Evolutionary conservation across 1,284 basidiomycete genomes (phyloP).

Genomic region (Chalciporus sp.): DNA sequence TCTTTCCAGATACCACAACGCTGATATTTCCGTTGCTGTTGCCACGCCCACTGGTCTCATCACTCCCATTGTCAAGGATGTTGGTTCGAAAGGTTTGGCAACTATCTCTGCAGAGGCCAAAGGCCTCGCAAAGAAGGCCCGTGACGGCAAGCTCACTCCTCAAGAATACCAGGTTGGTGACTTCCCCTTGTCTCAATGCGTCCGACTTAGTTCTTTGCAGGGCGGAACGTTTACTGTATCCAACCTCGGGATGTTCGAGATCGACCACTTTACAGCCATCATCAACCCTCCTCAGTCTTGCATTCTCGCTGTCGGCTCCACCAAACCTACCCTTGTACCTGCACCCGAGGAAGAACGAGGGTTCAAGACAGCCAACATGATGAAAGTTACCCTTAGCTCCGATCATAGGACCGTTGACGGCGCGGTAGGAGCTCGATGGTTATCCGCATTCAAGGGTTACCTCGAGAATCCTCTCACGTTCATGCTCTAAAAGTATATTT

Average conservation of each 20-base stretch:
- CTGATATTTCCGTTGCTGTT: slow-evolving; percentile 96
- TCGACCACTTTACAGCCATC: slow-evolving; percentile 97
- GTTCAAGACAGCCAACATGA: slow-evolving; percentile 88
- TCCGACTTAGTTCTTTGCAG: slow-evolving; percentile 40
- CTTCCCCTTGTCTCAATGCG: not conserved
- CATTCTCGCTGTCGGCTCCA: slow-evolving; percentile 94
- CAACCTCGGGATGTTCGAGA: slow-evolving; percentile 98
- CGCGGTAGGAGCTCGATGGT: slow-evolving; percentile 87
- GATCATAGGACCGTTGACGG: slow-evolving; percentile 97
- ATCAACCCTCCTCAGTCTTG: slow-evolving; percentile 99
- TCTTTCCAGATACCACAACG: slow-evolving; percentile 82
- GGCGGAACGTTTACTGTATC: slow-evolving; percentile 99
- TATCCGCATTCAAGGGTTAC: slow-evolving; percentile 95
- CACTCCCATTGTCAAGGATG: slow-evolving; percentile 97
- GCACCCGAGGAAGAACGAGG: slow-evolving; percentile 89
- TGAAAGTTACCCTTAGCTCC: slow-evolving; percentile 96
- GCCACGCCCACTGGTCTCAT: slow-evolving; percentile 96
- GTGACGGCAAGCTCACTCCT: slow-evolving; percentile 95
- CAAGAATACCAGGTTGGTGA: slow-evolving; percentile 87
- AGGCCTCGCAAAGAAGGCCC: slow-evolving; percentile 90
- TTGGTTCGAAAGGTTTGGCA: slow-evolving; percentile 88
- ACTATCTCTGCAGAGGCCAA: slow-evolving; percentile 93
- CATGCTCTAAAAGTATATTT: slow-evolving; percentile 67
- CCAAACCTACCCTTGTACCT: slow-evolving; percentile 85
- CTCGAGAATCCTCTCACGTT: slow-evolving; percentile 96